These are phyloP conservation scores for Dothideomycetes sp. DNA, from an alignment of 2,329 filamentous ascomycete genomes.

Conservation along the genomic window DNA sequence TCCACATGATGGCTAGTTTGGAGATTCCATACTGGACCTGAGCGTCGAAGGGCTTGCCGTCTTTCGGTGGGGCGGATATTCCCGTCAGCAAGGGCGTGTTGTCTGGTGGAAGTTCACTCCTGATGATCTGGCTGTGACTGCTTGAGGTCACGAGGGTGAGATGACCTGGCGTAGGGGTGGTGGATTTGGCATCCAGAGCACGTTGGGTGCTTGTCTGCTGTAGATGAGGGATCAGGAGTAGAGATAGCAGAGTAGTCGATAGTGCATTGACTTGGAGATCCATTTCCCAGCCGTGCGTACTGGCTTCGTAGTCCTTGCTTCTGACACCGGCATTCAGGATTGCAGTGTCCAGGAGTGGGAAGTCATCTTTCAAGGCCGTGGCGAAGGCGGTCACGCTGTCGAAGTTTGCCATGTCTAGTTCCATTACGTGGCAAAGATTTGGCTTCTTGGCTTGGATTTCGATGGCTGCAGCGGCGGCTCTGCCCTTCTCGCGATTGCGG, in stretches of 20 bases:
- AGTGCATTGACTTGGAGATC: slow-evolving; percentile 48
- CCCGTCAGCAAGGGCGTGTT: background rate
- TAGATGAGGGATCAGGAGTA: slow-evolving; percentile 36
- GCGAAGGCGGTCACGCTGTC: slow-evolving; percentile 15
- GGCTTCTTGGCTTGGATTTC: slow-evolving; percentile 16
- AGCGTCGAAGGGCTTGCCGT: background rate
- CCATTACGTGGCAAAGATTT: slow-evolving; percentile 20
- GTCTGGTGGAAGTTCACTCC: background rate
- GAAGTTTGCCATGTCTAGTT: slow-evolving; percentile 16
- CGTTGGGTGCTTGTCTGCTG: background rate
- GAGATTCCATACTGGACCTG: slow-evolving; percentile 17
- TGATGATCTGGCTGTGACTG: background rate
- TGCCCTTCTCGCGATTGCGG: slow-evolving; percentile 24
- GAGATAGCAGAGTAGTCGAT: slow-evolving; percentile 42
- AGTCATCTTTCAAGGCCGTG: slow-evolving; percentile 15
- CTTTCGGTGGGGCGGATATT: background rate
- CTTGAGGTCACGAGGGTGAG: slow-evolving; percentile 6
- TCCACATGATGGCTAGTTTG: slow-evolving; percentile 26
- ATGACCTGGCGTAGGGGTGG: background rate
- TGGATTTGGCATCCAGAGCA: background rate
- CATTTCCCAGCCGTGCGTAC: slow-evolving; percentile 26
- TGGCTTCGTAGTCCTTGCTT: slow-evolving; percentile 14
- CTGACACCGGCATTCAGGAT: slow-evolving; percentile 29
- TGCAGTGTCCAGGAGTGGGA: slow-evolving; percentile 25
- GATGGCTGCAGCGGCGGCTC: slow-evolving; percentile 17